Percentiles rank a stretch among this genome's conserved stretches.
phyloP scores from a whole-genome alignment of 768 basidiomycete species.

The Termitomyces sp. region DNA sequence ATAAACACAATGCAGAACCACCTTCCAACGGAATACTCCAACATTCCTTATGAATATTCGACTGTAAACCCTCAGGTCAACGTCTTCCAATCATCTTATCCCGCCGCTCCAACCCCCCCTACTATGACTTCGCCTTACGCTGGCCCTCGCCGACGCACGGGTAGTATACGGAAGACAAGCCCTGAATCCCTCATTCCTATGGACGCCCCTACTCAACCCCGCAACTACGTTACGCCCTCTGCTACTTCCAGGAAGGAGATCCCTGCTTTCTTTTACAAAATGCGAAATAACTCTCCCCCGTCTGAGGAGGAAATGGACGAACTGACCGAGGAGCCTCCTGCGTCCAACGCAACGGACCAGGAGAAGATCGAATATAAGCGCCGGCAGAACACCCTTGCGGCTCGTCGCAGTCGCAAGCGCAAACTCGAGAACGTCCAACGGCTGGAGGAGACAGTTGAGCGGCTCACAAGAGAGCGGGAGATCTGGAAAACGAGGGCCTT shows the following conservation, averaged over 20 bases:
- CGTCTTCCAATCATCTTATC: conserved; percentile 14
- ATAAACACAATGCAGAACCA: conserved; percentile 20
- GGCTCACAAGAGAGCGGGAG: conserved; percentile 54
- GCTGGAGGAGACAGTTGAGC: conserved; percentile 55
- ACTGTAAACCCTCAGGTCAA: conserved; percentile 8
- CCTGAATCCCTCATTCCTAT: conserved; percentile 62
- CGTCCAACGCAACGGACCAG: conserved; percentile 42
- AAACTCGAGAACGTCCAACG: conserved; percentile 67
- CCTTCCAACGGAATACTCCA: conserved; percentile 12
- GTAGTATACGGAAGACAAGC: conserved; percentile 22
- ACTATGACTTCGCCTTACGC: conserved; percentile 8
- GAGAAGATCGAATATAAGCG: conserved; percentile 78
- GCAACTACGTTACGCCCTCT: conserved; percentile 71
- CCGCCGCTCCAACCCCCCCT: background rate
- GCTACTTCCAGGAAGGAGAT: conserved; percentile 76
- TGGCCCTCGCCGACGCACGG: conserved; percentile 13
- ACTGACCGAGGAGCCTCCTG: conserved; percentile 35
- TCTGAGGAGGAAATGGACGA: conserved; percentile 54
- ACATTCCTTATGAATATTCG: conserved; percentile 18
- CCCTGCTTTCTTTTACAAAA: conserved; percentile 65
- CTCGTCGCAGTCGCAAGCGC: conserved; percentile 72
- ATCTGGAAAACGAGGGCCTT: conserved; percentile 57
- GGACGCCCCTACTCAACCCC: conserved; percentile 77
- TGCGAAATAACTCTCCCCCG: conserved; percentile 38
- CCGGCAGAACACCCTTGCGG: conserved; percentile 81